Evolutionary conservation across 805 yeast genomes (phyloP).

Genomic region (Metschnikowia similis): DNA sequence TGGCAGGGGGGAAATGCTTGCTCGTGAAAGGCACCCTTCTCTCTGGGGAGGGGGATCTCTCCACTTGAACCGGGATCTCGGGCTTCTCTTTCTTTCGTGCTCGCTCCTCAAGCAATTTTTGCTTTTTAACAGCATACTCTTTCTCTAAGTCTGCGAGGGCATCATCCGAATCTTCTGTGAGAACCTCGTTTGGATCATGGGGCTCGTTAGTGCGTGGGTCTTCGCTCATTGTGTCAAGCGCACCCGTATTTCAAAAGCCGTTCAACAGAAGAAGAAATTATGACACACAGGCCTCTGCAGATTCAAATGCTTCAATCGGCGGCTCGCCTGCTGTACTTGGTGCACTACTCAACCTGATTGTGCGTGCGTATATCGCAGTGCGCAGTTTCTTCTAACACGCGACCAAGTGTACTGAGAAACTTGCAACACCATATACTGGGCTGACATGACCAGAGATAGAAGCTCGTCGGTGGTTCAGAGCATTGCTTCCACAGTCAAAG

Average conservation of each 20-base stretch:
- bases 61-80: conserved; percentile 6
- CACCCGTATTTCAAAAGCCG: not conserved
- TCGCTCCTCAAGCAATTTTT: conserved; percentile 15
- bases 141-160: conserved; percentile 35
- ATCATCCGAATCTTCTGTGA: conserved; percentile 38
- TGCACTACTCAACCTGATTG: not conserved
- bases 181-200: conserved; percentile 23
- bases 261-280: not conserved
- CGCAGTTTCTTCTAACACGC: conserved; percentile 5
- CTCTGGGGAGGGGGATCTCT: conserved; percentile 16
- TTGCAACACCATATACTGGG: not conserved
- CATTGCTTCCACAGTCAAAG: conserved; percentile 53
- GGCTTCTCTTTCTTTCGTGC: conserved; percentile 11
- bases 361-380: conserved; percentile 3
- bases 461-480: conserved; percentile 59
- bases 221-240: conserved; percentile 9
- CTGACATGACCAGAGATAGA: conserved; percentile 42
- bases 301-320: not conserved
- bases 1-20: not conserved
- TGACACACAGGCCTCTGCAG: not conserved
- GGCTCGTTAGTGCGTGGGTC: conserved; percentile 30
- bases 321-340: not conserved
- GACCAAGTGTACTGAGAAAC: conserved; percentile 1
- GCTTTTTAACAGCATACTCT: conserved; percentile 29
- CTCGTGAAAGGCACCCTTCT: not conserved